Percentiles rank a stretch among this genome's conserved stretches.
Conservation (phyloP, 1,139 yeast genomes). For the Taphrina sp. region DNA sequence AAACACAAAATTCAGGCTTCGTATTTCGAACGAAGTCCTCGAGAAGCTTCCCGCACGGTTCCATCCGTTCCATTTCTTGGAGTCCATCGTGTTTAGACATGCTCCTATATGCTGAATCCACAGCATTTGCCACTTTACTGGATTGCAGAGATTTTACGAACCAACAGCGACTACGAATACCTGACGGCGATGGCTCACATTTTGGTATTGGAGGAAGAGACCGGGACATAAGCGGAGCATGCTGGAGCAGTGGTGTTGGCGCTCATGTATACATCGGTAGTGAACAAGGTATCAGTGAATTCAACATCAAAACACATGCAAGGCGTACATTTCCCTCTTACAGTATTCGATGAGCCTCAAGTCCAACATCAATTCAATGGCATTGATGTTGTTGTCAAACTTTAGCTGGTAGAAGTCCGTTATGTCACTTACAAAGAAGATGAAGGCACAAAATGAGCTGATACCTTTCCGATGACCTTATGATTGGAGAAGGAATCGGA, state of each 20-base stretch:
- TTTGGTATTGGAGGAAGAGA: slow-evolving; percentile 25
- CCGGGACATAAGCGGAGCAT: slow-evolving; percentile 27
- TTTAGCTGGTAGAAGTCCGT: no score
- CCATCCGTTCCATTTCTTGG: slow-evolving; percentile 15
- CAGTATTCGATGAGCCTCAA: slow-evolving; percentile 4
- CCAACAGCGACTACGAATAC: slow-evolving; percentile 15
- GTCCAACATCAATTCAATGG: no score
- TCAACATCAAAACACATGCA: slow-evolving; percentile 4
- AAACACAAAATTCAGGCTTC: no score
- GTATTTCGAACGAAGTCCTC: slow-evolving; percentile 1
- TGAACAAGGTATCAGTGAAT: slow-evolving; percentile 28
- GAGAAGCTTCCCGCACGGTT: slow-evolving; percentile 21
- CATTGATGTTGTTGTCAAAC: no score
- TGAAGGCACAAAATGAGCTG: no score
- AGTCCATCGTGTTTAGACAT: slow-evolving; percentile 22
- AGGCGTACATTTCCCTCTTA: slow-evolving; percentile 14
- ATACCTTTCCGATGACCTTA: no score
- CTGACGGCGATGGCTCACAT: slow-evolving; percentile 22
- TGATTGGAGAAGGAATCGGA: no score
- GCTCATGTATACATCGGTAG: slow-evolving; percentile 16
- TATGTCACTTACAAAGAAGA: no score
- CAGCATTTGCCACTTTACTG: slow-evolving; percentile 18
- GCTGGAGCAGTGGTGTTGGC: slow-evolving; percentile 22
- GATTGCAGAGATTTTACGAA: slow-evolving; percentile 21
- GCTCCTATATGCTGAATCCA: slow-evolving; percentile 27